Percentiles rank a stretch among this genome's conserved stretches.
Evolutionary conservation across 1,284 basidiomycete genomes (phyloP).

Genomic region (Trametes pubescens): DNA sequence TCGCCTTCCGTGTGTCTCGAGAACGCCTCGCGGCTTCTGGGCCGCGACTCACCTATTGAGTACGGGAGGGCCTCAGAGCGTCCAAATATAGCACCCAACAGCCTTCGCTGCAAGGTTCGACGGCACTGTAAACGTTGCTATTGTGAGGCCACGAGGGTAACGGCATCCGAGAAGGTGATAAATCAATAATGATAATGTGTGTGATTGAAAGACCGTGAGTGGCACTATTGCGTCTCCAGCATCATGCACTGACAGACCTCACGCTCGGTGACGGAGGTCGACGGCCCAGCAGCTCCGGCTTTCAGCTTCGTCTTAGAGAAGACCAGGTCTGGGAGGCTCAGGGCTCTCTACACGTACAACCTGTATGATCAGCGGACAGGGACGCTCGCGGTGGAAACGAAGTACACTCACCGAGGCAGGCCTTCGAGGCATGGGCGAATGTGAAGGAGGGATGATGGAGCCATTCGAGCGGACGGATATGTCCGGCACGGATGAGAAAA

Average conservation of each 20-base stretch:
- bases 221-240: slow-evolving; percentile 18
- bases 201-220: neutral
- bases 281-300: slow-evolving; percentile 1
- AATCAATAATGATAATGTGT: slow-evolving; percentile 8
- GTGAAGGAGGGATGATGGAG: slow-evolving; percentile 22
- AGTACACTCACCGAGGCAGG: slow-evolving; percentile 21
- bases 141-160: neutral
- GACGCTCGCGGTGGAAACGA: neutral
- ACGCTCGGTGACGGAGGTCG: slow-evolving; percentile 12
- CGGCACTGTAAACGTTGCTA: neutral
- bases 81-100: neutral
- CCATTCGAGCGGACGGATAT: slow-evolving; percentile 30
- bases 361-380: neutral
- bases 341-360: slow-evolving; percentile 19
- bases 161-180: neutral
- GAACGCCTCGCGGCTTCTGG: slow-evolving; percentile 2
- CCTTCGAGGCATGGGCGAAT: slow-evolving; percentile 22
- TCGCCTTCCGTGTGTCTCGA: neutral
- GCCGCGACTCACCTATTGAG: neutral
- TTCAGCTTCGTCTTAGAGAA: slow-evolving; percentile 28
- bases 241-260: slow-evolving; percentile 29
- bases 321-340: slow-evolving; percentile 30
- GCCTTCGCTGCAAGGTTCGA: neutral
- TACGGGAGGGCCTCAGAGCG: neutral
- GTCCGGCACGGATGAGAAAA: slow-evolving; percentile 32